Evolutionary conservation across 768 basidiomycete species (phyloP).

Genomic region (Serendipita vermifera): DNA sequence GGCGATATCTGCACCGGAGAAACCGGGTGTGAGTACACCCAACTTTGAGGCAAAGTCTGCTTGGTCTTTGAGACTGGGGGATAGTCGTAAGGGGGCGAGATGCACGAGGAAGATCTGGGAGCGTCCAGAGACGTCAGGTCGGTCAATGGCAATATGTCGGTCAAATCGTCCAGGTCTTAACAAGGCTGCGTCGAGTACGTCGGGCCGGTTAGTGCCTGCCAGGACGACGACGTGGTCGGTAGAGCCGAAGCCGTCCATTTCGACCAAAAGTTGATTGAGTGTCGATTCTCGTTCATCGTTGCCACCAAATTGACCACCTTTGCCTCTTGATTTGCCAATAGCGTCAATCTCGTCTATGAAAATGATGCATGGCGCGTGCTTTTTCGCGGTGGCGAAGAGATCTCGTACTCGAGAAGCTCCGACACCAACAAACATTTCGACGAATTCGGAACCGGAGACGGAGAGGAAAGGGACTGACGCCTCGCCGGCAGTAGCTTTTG

Average conservation of each 20-base stretch:
- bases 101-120: slow-evolving; percentile 92
- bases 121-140: slow-evolving; percentile 87
- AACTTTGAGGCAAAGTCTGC: slow-evolving; percentile 73
- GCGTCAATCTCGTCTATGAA: slow-evolving; percentile 99
- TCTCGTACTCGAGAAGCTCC: slow-evolving; percentile 95
- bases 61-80: slow-evolving; percentile 24
- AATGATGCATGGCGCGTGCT: slow-evolving; percentile 96
- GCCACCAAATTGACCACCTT: slow-evolving; percentile 68
- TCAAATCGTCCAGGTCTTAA: slow-evolving; percentile 98
- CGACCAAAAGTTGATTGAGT: slow-evolving; percentile 91
- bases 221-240: slow-evolving; percentile 92
- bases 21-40: slow-evolving; percentile 91
- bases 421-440: slow-evolving; percentile 99
- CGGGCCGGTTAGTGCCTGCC: slow-evolving; percentile 92
- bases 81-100: slow-evolving; percentile 66
- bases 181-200: slow-evolving; percentile 89
- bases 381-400: slow-evolving; percentile 93
- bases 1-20: slow-evolving; percentile 97
- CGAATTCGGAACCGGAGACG: slow-evolving; percentile 97
- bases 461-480: slow-evolving; percentile 96
- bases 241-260: slow-evolving; percentile 99
- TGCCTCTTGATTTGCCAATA: slow-evolving; percentile 86
- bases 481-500: slow-evolving; percentile 97
- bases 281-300: slow-evolving; percentile 98
- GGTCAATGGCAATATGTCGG: slow-evolving; percentile 87